Evolutionary conservation across 495 filamentous ascomycete genomes (phyloP).

Genomic region (Neurospora intermedia): DNA sequence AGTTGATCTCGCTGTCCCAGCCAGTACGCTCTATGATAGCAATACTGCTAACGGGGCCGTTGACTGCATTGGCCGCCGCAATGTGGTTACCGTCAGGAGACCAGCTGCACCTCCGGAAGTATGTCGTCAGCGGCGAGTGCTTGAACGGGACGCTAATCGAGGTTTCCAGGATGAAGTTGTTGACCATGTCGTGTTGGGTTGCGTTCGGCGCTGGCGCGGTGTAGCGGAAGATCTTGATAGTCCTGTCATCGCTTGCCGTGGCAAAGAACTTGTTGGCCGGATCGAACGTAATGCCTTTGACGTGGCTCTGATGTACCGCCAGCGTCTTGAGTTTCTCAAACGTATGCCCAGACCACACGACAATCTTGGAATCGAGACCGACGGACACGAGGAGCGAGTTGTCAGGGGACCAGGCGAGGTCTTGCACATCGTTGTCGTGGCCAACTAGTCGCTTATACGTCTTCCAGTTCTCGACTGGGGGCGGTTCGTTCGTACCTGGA

Average conservation of each 20-base stretch:
- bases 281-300: slow-evolving; percentile 97
- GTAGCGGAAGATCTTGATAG: slow-evolving; percentile 94
- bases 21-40: slow-evolving; percentile 85
- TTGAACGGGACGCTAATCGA: slow-evolving; percentile 77
- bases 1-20: slow-evolving; percentile 95
- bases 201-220: slow-evolving; percentile 86
- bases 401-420: slow-evolving; percentile 94
- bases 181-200: slow-evolving; percentile 82
- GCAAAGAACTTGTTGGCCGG: slow-evolving; percentile 99
- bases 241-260: slow-evolving; percentile 91
- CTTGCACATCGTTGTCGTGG: slow-evolving; percentile 97
- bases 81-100: slow-evolving; percentile 95
- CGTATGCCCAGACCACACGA: slow-evolving; percentile 94
- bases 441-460: slow-evolving; percentile 85
- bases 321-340: slow-evolving; percentile 96
- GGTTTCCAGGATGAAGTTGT: slow-evolving; percentile 86
- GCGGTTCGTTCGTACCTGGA: slow-evolving; percentile 76
- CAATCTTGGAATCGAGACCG: slow-evolving; percentile 92
- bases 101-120: slow-evolving; percentile 95
- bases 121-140: slow-evolving; percentile 85
- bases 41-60: slow-evolving; percentile 92
- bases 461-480: slow-evolving; percentile 94
- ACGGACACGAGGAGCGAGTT: slow-evolving; percentile 93
- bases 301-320: slow-evolving; percentile 84
- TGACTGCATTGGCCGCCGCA: slow-evolving; percentile 90